Evolutionary conservation across 306 rosid species (phyloP).

Genomic region (Cajanus cajan): DNA sequence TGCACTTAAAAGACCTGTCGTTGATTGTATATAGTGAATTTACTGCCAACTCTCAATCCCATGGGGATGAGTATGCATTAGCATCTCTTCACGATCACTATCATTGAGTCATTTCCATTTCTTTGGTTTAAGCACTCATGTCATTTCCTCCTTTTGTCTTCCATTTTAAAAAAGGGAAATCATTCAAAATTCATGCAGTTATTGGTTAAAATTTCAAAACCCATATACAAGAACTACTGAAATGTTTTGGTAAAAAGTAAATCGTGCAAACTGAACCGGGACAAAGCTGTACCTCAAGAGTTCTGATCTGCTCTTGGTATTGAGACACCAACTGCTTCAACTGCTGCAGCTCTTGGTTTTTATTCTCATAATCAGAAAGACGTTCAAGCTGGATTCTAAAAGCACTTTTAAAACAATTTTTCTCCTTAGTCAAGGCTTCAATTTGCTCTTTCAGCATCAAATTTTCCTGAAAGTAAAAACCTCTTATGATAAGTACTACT

Average conservation of each 20-base stretch:
- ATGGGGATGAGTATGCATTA: background rate
- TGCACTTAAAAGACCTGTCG: background rate
- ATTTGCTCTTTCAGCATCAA: constrained; percentile 77
- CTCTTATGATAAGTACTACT: background rate
- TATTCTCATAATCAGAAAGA: constrained; percentile 68
- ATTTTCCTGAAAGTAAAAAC: constrained; percentile 66
- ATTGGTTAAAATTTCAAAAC: background rate
- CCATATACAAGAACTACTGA: background rate
- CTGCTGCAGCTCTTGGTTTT: constrained; percentile 69
- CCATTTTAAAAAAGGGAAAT: background rate
- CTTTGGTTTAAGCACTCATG: background rate
- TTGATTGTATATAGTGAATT: constrained; percentile 11
- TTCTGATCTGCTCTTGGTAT: constrained; percentile 83
- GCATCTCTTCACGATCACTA: background rate
- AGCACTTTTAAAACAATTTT: constrained; percentile 71
- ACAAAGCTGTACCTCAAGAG: constrained; percentile 68
- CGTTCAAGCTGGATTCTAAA: constrained; percentile 86
- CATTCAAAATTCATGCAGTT: background rate
- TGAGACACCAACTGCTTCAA: constrained; percentile 82
- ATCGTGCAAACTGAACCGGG: background rate
- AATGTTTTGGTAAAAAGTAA: background rate
- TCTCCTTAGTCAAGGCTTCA: constrained; percentile 70
- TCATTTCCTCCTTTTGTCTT: background rate
- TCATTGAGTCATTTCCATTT: background rate
- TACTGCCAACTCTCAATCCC: background rate